Conservation (phyloP, 208 protist genomes). For the Acanthamoeba lenticulata region DNA sequence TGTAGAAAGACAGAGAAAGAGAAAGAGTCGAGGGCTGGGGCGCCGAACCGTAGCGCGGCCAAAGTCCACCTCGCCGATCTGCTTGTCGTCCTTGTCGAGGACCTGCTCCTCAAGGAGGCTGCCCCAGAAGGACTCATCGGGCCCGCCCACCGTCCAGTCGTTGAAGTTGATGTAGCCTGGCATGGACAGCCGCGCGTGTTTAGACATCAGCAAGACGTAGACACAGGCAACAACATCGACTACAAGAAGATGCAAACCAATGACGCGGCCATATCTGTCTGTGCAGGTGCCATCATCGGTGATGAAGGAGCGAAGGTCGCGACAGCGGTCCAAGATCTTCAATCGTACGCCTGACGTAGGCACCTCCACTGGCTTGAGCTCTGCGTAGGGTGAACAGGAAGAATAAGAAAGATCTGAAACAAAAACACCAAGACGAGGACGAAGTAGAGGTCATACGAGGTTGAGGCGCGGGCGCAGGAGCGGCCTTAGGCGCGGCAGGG, state of each 20-base stretch:
- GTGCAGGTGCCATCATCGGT: conserved; percentile 59
- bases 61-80: conserved; percentile 55
- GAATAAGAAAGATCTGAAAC: conserved; percentile 2
- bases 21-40: too few relatives aligned
- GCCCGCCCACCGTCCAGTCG: conserved; percentile 47
- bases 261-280: conserved; percentile 37
- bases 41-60: too few relatives aligned
- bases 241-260: neutral
- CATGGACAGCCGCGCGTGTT: too few relatives aligned
- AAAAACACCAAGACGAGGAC: neutral
- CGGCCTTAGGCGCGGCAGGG: neutral
- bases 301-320: conserved; percentile 49
- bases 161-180: conserved; percentile 51
- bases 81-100: conserved; percentile 66
- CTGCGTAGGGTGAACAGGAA: neutral
- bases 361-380: neutral
- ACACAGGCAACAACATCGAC: neutral
- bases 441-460: neutral
- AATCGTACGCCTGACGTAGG: neutral
- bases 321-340: conserved; percentile 49
- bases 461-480: neutral
- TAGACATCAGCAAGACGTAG: too few relatives aligned
- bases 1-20: too few relatives aligned
- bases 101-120: conserved; percentile 52
- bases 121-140: conserved; percentile 64